Percentiles rank a stretch among this genome's conserved stretches.
Evolutionary conservation across 2,329 filamentous ascomycete species (phyloP).

Genomic region (Monilinia vaccinii-corymbosi): DNA sequence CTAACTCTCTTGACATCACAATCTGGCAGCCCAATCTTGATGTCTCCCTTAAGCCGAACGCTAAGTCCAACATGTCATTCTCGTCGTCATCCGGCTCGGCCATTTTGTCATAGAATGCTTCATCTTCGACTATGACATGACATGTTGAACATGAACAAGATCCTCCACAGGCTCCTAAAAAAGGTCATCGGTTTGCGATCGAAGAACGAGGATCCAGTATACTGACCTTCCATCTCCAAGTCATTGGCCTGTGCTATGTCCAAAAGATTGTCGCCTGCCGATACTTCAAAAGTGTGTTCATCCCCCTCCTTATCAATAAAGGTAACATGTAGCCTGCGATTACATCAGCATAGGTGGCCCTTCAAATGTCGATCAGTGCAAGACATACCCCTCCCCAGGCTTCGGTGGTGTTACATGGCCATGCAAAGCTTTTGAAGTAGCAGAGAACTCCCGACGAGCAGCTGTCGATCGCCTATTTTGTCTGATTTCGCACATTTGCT

Average conservation of each 20-base stretch:
- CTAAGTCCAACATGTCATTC: constrained; percentile 66
- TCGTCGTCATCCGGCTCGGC: constrained; percentile 52
- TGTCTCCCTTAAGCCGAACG: constrained; percentile 66
- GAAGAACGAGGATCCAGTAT: not conserved
- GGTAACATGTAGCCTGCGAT: constrained; percentile 67
- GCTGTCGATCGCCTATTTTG: not conserved
- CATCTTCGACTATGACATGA: constrained; percentile 60
- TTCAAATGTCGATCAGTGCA: not conserved
- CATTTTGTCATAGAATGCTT: constrained; percentile 55
- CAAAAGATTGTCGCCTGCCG: constrained; percentile 82
- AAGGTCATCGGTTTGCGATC: constrained; percentile 4
- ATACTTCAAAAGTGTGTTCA: constrained; percentile 67
- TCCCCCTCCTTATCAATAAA: constrained; percentile 88
- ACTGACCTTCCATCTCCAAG: constrained; percentile 84
- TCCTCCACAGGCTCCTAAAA: constrained; percentile 72
- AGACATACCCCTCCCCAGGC: constrained; percentile 76
- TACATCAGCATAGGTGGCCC: constrained; percentile 2
- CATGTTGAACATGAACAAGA: constrained; percentile 70
- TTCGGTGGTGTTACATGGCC: constrained; percentile 78
- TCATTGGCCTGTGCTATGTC: constrained; percentile 94
- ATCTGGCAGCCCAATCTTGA: constrained; percentile 47
- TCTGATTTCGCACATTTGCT: constrained; percentile 3
- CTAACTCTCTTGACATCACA: constrained; percentile 79
- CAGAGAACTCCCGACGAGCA: constrained; percentile 47
- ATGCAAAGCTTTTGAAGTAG: constrained; percentile 52